Evolutionary conservation across 768 basidiomycete genomes (phyloP), one percentile per base, ranked within the genome.

Genomic region (Leccinum disarticulatum): DNA sequence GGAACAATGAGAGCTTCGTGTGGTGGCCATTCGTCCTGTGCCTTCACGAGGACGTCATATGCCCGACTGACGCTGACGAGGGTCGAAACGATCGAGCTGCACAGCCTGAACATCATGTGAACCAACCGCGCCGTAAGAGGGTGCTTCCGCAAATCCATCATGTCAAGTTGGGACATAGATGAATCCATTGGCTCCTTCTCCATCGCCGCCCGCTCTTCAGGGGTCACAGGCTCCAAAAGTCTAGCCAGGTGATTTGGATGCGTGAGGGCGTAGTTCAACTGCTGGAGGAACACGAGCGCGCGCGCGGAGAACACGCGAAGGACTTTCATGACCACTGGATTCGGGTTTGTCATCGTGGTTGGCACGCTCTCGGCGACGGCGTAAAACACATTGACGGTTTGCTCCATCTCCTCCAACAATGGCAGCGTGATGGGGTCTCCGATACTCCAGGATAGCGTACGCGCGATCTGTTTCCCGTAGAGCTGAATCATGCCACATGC

Each of bases 201-300:
- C 52, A 91, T 78, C 52, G 79, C 78, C 0, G 74, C 74, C 7
- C 88, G 83, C 65, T 96, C 95, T 11, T 93, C 92, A 2, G 81
- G 70, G 0, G 89, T 88, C 14, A 91, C 80, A 6, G 93, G 88
- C 59, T 95, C 92, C 64, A 95, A 78, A 28, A 92, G 78, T 63
- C 87, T 87, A 1, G 88, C 86, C 13, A 97, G 81, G 66, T 94
- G 88, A 67, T 95, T 91, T 7, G 95, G 95, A 72, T 98, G 95
- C 0, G 92, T 88, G 51, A 96, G 80, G 0, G 92, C 90, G 64
- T 95, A 94, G 72, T 94, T 95, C 61, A 97, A 75, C 63, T 94
- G 90, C 68, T 94, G 93, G 1, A 97, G 79, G 27, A 96, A 83
- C 33, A 85, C 77, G 19, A 95, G 74, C 0, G 88, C 86, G 61